Conservation (phyloP, 495 filamentous ascomycete species). For the Tuber microsphaerosporum region DNA sequence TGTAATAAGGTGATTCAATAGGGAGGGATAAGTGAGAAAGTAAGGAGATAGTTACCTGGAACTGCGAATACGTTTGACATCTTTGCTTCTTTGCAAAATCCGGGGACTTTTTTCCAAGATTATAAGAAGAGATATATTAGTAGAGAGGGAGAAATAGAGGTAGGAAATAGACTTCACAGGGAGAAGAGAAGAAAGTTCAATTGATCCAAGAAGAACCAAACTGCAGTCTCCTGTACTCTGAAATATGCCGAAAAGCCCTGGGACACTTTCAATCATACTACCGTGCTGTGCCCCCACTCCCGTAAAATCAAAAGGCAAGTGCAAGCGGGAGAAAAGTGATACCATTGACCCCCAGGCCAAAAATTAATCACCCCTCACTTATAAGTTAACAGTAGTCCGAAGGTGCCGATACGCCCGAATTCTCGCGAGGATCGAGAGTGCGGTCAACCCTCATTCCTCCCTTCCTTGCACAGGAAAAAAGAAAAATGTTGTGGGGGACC, state of each 20-base stretch:
- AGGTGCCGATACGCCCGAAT: background rate
- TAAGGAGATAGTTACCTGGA: slow-evolving; percentile 41
- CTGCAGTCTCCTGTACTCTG: background rate
- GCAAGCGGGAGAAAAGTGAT: background rate
- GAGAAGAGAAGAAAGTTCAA: background rate
- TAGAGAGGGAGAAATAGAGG: background rate
- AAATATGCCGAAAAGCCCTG: background rate
- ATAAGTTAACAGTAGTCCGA: background rate
- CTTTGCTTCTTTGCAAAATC: slow-evolving; percentile 8
- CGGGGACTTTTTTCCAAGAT: background rate
- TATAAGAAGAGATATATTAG: background rate
- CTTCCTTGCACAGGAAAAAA: background rate
- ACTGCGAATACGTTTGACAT: slow-evolving; percentile 46
- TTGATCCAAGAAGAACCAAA: background rate
- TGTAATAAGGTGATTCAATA: background rate
- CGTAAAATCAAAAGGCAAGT: background rate
- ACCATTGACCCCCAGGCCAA: background rate
- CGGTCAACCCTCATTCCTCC: background rate
- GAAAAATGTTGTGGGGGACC: background rate
- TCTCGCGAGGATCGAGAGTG: background rate
- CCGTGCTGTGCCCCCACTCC: background rate
- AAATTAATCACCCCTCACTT: background rate
- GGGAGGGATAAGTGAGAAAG: background rate
- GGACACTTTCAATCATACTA: background rate
- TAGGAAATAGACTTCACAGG: background rate